Conservation (phyloP, 1,139 yeast species). For the Meyerozyma sp. region DNA sequence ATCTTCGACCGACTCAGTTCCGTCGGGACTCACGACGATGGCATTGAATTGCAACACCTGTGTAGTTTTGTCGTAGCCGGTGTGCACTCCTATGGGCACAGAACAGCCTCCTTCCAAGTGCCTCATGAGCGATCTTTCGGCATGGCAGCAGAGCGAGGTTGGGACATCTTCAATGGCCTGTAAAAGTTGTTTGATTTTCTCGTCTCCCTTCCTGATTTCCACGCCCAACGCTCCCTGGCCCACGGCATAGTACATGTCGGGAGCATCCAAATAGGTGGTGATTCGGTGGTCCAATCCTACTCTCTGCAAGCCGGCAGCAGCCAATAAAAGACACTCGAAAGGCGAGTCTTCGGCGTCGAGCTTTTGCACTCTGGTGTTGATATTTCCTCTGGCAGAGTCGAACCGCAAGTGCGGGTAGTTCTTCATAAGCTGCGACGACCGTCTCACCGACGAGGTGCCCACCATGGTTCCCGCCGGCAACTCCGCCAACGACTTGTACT, state of each 20-base stretch:
- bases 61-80: slow-evolving; percentile 45
- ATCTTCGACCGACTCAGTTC: slow-evolving; percentile 60
- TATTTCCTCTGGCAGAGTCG: slow-evolving; percentile 84
- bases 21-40: slow-evolving; percentile 83
- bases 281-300: slow-evolving; percentile 69
- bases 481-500: slow-evolving; percentile 59
- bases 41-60: slow-evolving; percentile 52
- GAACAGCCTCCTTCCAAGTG: slow-evolving; percentile 96
- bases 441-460: slow-evolving; percentile 90
- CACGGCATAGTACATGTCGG: slow-evolving; percentile 91
- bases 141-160: slow-evolving; percentile 74
- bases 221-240: slow-evolving; percentile 97
- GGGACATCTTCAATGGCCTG: slow-evolving; percentile 59
- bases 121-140: slow-evolving; percentile 85
- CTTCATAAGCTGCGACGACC: slow-evolving; percentile 63
- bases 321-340: slow-evolving; percentile 75
- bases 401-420: slow-evolving; percentile 38
- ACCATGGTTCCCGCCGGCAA: slow-evolving; percentile 83
- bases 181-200: slow-evolving; percentile 51
- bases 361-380: slow-evolving; percentile 76
- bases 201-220: slow-evolving; percentile 75
- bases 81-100: slow-evolving; percentile 89
- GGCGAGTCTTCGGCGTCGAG: slow-evolving; percentile 55
- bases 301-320: slow-evolving; percentile 86
- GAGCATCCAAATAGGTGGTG: slow-evolving; percentile 61